Percentiles rank a stretch among this genome's conserved stretches.
phyloP scores from a whole-genome alignment of 2,329 filamentous ascomycete genomes.

The Nemania bipapillata region DNA sequence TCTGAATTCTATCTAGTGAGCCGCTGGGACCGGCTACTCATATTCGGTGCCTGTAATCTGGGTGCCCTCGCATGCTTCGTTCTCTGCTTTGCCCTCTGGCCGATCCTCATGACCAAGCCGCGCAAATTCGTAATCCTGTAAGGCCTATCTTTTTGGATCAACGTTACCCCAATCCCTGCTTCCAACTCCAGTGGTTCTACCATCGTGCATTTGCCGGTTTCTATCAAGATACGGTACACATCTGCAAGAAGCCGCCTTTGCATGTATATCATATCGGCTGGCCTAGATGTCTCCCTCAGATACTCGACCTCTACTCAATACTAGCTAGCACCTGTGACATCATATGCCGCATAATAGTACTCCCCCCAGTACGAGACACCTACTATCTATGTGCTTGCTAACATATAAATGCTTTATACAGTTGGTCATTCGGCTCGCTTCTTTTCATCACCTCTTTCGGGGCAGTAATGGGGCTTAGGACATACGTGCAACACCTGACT shows the following conservation, averaged over 20 bases:
- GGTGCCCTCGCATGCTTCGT: constrained; percentile 92
- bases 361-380: not conserved
- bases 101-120: constrained; percentile 80
- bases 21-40: constrained; percentile 92
- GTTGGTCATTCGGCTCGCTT: constrained; percentile 92
- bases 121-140: constrained; percentile 97
- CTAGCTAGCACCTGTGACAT: constrained; percentile 16
- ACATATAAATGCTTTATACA: constrained; percentile 57
- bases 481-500: constrained; percentile 84
- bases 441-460: constrained; percentile 94
- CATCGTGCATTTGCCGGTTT: constrained; percentile 27
- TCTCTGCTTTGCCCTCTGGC: constrained; percentile 90
- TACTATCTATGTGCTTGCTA: constrained; percentile 36
- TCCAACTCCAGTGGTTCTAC: constrained; percentile 36
- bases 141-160: constrained; percentile 56
- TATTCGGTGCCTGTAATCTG: constrained; percentile 91
- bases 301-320: constrained; percentile 42
- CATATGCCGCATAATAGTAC: constrained; percentile 26
- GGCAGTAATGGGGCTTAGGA: constrained; percentile 88
- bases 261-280: constrained; percentile 46
- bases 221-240: constrained; percentile 38
- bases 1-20: constrained; percentile 72
- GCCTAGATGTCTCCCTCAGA: constrained; percentile 44
- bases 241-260: constrained; percentile 49
- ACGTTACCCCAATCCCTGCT: constrained; percentile 34